Percentiles rank a stretch among this genome's conserved stretches.
Evolutionary conservation across 345 rosid genomes (phyloP).

Genomic region (Camelina laxa): DNA sequence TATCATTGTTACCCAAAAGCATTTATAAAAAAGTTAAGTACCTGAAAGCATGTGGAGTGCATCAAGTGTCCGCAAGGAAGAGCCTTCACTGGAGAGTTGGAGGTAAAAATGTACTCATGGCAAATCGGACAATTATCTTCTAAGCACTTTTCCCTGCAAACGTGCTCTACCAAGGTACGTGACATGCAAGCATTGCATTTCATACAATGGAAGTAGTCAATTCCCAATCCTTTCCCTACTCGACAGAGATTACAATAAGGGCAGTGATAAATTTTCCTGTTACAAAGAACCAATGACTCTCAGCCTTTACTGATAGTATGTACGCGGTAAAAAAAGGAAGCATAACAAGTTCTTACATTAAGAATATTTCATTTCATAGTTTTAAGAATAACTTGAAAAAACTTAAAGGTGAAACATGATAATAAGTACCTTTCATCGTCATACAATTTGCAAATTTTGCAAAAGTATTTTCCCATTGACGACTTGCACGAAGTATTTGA

Average conservation of each 20-base stretch:
- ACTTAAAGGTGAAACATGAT: not conserved
- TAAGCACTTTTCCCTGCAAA: slow-evolving; percentile 70
- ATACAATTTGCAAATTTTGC: slow-evolving; percentile 78
- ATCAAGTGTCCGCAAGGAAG: slow-evolving; percentile 93
- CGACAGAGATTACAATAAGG: slow-evolving; percentile 94
- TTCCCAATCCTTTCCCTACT: slow-evolving; percentile 87
- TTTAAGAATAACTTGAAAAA: not conserved
- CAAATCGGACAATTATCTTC: slow-evolving; percentile 94
- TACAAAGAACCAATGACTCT: slow-evolving; percentile 3
- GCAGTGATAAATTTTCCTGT: slow-evolving; percentile 94
- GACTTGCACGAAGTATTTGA: slow-evolving; percentile 59
- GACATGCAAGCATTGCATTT: slow-evolving; percentile 93
- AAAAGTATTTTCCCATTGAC: slow-evolving; percentile 80
- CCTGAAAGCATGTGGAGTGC: slow-evolving; percentile 93
- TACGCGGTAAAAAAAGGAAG: not conserved
- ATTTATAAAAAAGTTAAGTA: slow-evolving; percentile 28
- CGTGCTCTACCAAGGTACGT: slow-evolving; percentile 58
- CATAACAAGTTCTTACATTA: not conserved
- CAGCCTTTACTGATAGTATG: not conserved
- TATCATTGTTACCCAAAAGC: not conserved
- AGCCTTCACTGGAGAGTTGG: slow-evolving; percentile 65
- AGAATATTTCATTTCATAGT: not conserved
- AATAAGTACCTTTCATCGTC: slow-evolving; percentile 74
- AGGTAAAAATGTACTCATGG: slow-evolving; percentile 79
- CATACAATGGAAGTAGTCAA: slow-evolving; percentile 95